Evolutionary conservation across 768 basidiomycete species (phyloP), one percentile per base, ranked within the genome.

Genomic region (Psilocybe tampanensis): DNA sequence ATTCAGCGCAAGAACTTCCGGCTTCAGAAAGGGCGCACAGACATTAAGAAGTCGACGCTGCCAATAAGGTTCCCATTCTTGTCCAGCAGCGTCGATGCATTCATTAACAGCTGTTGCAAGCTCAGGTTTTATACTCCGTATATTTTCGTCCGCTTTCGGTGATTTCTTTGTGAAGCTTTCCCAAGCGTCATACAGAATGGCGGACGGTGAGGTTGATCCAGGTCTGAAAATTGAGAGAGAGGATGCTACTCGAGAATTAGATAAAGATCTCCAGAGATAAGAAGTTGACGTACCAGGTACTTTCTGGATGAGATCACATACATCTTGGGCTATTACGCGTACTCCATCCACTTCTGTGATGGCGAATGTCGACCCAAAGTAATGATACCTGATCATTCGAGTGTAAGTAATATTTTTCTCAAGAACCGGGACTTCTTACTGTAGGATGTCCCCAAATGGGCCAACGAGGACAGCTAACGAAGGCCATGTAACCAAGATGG

Each of bases 161-260:
- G 92, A 90, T 47, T 89, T 88, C 18, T 80, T 80, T 2, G 82
- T 81, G 69, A 96, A 98, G 64, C 87, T 90, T 62, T 94, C 88
- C 82, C 93, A 90, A 19, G 97, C 96, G 60, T 97, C 93, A 63
- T 86, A 94, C 2, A 99, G 78, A 53, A 96, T 95, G 0, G 97
- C 94, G 1, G 95, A 85, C 1, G 95, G 90, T 3, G 93, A 88
- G 0, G 89, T 90, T 8, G 97, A 98, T 11, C 95, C 96, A 24
- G 97, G 97, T 36, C 86, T 83, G 72, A 98, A 96, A 29, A 97
- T 86, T 1, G 91, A 89, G 33, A 90, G 71, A 1, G 88, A 85
- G 0, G 94, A 88, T 32, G 82, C 93, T 93, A 65, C 12, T 5
- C 59, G 44, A n/a, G 47, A 23, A 54, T 49, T 15, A 47, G 43